Conservation (phyloP, 768 basidiomycete genomes). For the Sarcodon aspratus region DNA sequence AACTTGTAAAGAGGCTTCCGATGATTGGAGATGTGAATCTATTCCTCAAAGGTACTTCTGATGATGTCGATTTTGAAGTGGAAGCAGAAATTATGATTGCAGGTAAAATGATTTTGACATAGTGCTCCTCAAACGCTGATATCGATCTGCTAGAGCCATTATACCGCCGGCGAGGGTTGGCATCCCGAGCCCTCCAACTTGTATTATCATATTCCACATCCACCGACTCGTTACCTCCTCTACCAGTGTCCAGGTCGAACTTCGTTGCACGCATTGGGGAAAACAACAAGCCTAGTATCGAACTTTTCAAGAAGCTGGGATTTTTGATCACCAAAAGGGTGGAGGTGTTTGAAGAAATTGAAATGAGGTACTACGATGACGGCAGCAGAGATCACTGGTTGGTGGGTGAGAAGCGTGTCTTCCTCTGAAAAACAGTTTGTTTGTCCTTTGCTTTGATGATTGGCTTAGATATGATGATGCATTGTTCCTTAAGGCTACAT, state of each 20-base stretch:
- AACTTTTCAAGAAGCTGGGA: conserved; percentile 66
- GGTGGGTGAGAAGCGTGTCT: conserved; percentile 2
- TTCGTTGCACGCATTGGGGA: conserved; percentile 66
- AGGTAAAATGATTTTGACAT: conserved; percentile 28
- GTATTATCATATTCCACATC: conserved; percentile 58
- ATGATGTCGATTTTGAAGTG: conserved; percentile 39
- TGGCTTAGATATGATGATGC: too few species aligned
- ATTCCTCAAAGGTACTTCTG: conserved; percentile 53
- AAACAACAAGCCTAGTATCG: conserved; percentile 57
- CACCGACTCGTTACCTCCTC: conserved; percentile 13
- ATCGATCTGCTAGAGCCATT: conserved; percentile 33
- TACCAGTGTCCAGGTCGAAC: conserved; percentile 31
- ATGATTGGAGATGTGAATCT: conserved; percentile 95
- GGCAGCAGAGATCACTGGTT: conserved; percentile 5
- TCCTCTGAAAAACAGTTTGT: too few species aligned
- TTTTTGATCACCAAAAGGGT: conserved; percentile 59
- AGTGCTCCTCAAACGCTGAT: background rate
- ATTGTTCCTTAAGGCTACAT: too few species aligned
- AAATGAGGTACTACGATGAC: conserved; percentile 41
- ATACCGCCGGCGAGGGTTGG: conserved; percentile 62
- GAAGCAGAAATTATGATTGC: conserved; percentile 94
- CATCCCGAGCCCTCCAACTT: conserved; percentile 48
- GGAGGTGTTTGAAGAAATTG: conserved; percentile 73
- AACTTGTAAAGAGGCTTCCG: conserved; percentile 25
- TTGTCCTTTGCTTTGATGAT: too few species aligned